Base-by-base conservation (phyloP, 2,329 filamentous ascomycete genomes). In the Aspergillus sp. region DNA sequence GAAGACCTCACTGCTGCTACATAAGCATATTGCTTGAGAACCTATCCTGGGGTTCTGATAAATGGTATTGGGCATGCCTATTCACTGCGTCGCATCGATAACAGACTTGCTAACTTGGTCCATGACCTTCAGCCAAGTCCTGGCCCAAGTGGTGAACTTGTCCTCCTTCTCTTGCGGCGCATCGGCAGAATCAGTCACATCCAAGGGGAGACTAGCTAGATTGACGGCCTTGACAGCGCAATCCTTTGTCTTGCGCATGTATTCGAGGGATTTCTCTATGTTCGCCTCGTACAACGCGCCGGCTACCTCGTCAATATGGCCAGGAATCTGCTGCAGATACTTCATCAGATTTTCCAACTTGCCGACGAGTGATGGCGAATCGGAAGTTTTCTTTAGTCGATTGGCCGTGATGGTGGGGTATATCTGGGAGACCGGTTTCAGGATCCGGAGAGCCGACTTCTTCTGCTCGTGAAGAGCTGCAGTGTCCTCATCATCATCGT, bases 81-180 rank as follows among this genome's bases (percentile, higher is more conserved):
- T 36, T 13, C 47, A 51, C 19, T 44, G 48, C n/a, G 44, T 47
- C 32, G 54, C 21, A 27, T 63, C 59, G 41, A 64, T 59, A 52
- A 71, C 60, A 36, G 73, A 64, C 62, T 72, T 76, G 66, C 69
- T 70, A 32, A 79, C 73, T 62, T 78, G 75, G 21, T 78, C 74
- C 57, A 83, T 65, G 23, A 80, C 79, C 50, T 74, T 76, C 39
- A 74, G 61, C 83, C 83, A 87, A 54, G 83, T 85, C 52, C 78
- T 80, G n/a, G 83, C 86, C 92, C 92, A 96, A 15, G 84, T 80
- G 0, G 88, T 89, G 70, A 96, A 96, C 68, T 89, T 90, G 69
- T 96, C 92, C 51, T 88, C 82, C 0, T 84, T 81, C 0, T 82
- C 84, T 77, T 77, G 6, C 75, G 72, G 66, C 6, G 54, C 86